Conservation (phyloP, 1,284 basidiomycete species). For the Sutorius eximius region DNA sequence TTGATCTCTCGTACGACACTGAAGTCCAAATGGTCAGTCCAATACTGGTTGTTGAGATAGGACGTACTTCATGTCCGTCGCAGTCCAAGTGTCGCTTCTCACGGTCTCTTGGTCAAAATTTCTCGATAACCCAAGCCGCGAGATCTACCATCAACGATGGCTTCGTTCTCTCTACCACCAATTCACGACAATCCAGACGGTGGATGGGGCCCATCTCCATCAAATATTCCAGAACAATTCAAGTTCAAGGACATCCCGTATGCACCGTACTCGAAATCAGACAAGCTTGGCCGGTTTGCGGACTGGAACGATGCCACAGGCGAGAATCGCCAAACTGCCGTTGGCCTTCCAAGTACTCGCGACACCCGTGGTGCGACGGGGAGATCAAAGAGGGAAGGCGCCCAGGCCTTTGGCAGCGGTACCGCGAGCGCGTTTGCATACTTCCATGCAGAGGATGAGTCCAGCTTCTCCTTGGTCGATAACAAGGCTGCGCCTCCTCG, state of each 20-base stretch:
- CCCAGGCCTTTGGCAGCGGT: slow-evolving; percentile 76
- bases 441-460: slow-evolving; percentile 98
- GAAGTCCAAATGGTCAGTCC: slow-evolving; percentile 18
- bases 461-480: slow-evolving; percentile 96
- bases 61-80: slow-evolving; percentile 65
- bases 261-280: slow-evolving; percentile 96
- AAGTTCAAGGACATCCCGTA: slow-evolving; percentile 93
- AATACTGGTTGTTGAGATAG: slow-evolving; percentile 1
- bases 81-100: slow-evolving; percentile 41
- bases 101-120: slow-evolving; percentile 36
- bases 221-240: slow-evolving; percentile 74
- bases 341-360: slow-evolving; percentile 51
- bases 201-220: slow-evolving; percentile 78
- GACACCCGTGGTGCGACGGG: slow-evolving; percentile 49
- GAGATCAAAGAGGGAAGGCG: slow-evolving; percentile 63
- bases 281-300: slow-evolving; percentile 96
- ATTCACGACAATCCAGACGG: slow-evolving; percentile 83
- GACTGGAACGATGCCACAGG: slow-evolving; percentile 89
- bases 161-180: slow-evolving; percentile 73
- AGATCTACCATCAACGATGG: slow-evolving; percentile 43
- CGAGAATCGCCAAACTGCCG: slow-evolving; percentile 60
- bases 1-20: slow-evolving; percentile 93
- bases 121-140: slow-evolving; percentile 9
- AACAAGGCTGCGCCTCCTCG: slow-evolving; percentile 70
- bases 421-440: slow-evolving; percentile 94